A percentile compares a stretch with the other conserved stretches of the same genome.
Evolutionary conservation across 2,329 filamentous ascomycete genomes (phyloP).

Genomic region (Botrytis medusae): DNA sequence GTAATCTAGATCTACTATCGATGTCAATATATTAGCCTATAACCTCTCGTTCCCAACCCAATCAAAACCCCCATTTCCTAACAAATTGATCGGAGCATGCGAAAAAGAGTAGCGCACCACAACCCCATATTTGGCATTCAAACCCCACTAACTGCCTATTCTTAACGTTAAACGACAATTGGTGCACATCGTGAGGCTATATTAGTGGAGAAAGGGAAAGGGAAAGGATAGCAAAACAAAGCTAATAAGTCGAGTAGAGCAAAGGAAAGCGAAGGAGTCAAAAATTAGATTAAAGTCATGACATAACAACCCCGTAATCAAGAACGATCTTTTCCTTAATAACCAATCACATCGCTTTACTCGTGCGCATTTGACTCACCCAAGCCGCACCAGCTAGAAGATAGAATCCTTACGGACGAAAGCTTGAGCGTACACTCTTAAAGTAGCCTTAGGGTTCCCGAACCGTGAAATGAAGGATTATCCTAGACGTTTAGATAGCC

Average conservation of each 20-base stretch:
- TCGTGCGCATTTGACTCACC: background rate
- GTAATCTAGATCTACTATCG: background rate
- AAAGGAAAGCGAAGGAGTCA: background rate
- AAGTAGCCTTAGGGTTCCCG: background rate
- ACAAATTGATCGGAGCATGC: background rate
- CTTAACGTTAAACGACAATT: slow-evolving; percentile 2
- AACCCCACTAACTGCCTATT: background rate
- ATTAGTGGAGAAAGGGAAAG: background rate
- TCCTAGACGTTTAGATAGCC: background rate
- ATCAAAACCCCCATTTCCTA: background rate
- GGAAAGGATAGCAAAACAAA: background rate
- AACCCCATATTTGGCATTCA: background rate
- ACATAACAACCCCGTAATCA: background rate
- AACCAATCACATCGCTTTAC: background rate
- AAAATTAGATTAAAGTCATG: background rate
- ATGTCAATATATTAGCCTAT: background rate
- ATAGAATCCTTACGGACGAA: background rate
- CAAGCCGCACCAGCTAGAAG: background rate
- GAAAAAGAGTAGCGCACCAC: slow-evolving; percentile 2
- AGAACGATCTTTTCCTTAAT: background rate
- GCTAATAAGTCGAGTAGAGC: background rate
- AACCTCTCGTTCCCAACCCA: slow-evolving; percentile 16
- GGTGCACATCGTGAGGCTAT: background rate
- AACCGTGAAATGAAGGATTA: background rate
- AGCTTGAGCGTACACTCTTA: background rate